Base-by-base conservation (phyloP, 805 yeast species). In the Suhomyces prunicola region DNA sequence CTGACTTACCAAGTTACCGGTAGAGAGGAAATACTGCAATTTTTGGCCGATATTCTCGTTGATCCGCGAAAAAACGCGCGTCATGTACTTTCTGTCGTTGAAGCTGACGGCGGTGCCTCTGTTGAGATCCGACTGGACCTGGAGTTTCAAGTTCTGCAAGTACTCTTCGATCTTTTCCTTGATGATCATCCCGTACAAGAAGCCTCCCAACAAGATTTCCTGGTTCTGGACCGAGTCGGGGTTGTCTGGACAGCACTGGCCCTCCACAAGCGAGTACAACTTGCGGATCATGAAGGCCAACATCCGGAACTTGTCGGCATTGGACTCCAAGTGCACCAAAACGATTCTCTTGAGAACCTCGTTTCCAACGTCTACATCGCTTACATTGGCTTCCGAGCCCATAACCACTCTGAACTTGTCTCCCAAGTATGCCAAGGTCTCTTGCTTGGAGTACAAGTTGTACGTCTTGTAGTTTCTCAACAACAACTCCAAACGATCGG, bases 161-260 rank as follows among this genome's bases (percentile, higher is more conserved):
- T 90, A 92, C 71, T 94, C 99, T 62, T 94, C 99, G 57, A 94
- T 85, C 69, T 94, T 94, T 73, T 94, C 99, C 71, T 94, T 94
- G 64, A 94, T 72, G 60, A 94, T 93, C 96, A 92, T 92, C 60
- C 97, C 97, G 63, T 90, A 94, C 51, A 94, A 78, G 81, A 94
- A 90, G 13, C 99, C 99, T 58, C 98, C 98, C 53, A 94, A 80
- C 57, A 94, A 74, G 31, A 94, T 89, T 74, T 94, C 99, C 74
- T 94, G 99, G 78, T 94, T 97, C 78, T 94, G 99, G 8, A 97
- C 90, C 48, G 98, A 96, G 85, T 94, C 99, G 68, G 99, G 99
- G 74, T 94, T 94, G 71, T 94, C 99, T 15, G 97, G 93, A 50
- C 92, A 77, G 71, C 97, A 93, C 68, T 93, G 97, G 55, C 97